These are phyloP conservation scores for Thelonectria blattea DNA, from an alignment of 2,329 filamentous ascomycete species.

Conservation along the genomic window DNA sequence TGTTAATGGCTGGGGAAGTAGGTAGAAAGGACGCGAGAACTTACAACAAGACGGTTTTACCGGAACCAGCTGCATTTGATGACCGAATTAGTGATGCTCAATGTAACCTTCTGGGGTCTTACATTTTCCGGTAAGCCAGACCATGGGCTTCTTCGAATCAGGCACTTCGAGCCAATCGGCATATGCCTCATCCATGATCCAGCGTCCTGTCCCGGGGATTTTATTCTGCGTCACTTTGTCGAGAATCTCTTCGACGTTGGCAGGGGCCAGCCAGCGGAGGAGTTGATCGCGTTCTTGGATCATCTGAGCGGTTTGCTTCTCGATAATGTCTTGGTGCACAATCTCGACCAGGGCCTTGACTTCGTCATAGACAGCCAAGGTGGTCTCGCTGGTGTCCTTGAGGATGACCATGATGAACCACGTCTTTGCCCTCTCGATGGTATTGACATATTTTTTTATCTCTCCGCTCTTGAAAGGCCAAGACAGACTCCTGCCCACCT, in stretches of 20 bases:
- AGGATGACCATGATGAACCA: conserved; percentile 38
- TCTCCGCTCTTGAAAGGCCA: conserved; percentile 32
- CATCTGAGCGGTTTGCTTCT: conserved; percentile 23
- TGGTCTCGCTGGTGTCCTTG: conserved; percentile 29
- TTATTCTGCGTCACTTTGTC: conserved; percentile 21
- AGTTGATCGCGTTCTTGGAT: conserved; percentile 24
- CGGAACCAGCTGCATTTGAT: conserved; percentile 31
- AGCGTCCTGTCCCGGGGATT: conserved; percentile 28
- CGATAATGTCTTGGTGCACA: conserved; percentile 31
- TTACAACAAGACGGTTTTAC: conserved; percentile 40
- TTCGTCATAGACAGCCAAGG: conserved; percentile 26
- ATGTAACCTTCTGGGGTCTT: conserved; percentile 1
- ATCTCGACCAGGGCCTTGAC: conserved; percentile 28
- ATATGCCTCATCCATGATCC: conserved; percentile 28
- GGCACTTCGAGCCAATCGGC: conserved; percentile 23
- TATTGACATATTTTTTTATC: conserved; percentile 29
- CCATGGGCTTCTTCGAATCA: conserved; percentile 23
- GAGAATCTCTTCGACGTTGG: conserved; percentile 26
- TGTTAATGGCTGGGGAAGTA: neutral
- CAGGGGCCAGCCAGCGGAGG: conserved; percentile 29
- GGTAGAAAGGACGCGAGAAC: neutral
- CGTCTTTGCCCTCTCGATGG: conserved; percentile 33
- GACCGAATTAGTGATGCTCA: neutral
- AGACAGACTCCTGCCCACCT: conserved; percentile 17
- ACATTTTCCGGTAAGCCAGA: conserved; percentile 37